A percentile compares a stretch with the other conserved stretches of the same genome.
Evolutionary conservation across 495 filamentous ascomycete genomes (phyloP).

Genomic region (Hapsidospora chrysogenum): DNA sequence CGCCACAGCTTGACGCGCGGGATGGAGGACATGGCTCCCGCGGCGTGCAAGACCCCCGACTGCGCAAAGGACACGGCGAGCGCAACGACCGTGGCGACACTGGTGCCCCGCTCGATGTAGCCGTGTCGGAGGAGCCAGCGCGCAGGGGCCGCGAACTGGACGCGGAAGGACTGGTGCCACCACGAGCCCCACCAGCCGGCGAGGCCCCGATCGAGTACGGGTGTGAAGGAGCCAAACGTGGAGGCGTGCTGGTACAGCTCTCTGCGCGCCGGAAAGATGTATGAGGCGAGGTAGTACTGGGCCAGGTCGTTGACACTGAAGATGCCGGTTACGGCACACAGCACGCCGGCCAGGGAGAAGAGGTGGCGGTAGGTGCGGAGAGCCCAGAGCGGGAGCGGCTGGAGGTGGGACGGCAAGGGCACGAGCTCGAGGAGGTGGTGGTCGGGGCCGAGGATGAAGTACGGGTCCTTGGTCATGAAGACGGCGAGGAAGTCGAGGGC

Average conservation of each 20-base stretch:
- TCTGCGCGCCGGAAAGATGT: constrained; percentile 26
- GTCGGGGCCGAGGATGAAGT: constrained; percentile 42
- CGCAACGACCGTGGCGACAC: constrained; percentile 5
- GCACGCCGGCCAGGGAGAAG: constrained; percentile 30
- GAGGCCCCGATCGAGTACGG: constrained; percentile 48
- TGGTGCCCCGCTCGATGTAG: constrained; percentile 8
- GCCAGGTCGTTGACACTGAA: constrained; percentile 27
- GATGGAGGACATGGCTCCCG: constrained; percentile 37
- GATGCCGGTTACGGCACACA: constrained; percentile 35
- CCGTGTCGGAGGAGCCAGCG: constrained; percentile 28
- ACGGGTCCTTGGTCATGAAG: constrained; percentile 53
- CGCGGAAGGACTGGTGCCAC: constrained; percentile 83
- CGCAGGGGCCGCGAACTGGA: constrained; percentile 44
- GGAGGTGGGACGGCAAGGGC: constrained; percentile 19
- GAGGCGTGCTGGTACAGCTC: constrained; percentile 52
- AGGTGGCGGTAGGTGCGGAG: constrained; percentile 31
- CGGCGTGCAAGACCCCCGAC: constrained; percentile 43
- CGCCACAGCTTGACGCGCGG: constrained; percentile 20
- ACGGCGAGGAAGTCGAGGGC: constrained; percentile 49
- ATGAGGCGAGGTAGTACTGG: constrained; percentile 33
- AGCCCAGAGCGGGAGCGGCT: constrained; percentile 19
- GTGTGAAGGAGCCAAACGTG: constrained; percentile 37
- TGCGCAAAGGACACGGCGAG: constrained; percentile 36
- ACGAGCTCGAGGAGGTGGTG: constrained; percentile 15
- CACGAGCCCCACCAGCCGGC: constrained; percentile 64